Base-by-base conservation (phyloP, 179 eudicot genomes). In the Silene vulgaris region DNA sequence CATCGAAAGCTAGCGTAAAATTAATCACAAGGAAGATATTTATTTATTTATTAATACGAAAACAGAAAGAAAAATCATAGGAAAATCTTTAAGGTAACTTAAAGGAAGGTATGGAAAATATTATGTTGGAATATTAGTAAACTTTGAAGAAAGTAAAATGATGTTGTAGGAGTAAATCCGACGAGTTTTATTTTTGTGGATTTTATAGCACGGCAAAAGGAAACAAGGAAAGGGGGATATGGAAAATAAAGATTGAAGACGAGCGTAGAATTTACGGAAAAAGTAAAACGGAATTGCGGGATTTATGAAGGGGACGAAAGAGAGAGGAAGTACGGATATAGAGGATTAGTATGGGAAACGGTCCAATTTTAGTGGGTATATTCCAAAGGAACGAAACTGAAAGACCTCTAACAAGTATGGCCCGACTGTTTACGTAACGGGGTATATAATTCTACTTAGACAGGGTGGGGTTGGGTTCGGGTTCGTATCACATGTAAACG, bases 31-130 rank as follows among this genome's bases (percentile, higher is more conserved):
- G 14, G 57, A 57, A 65, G 29, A 50, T 30, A 63, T 50, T 50
- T 1, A 13, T 14, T n/a, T 30, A 63, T 50, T 50, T 1, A 13
- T 14, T n/a, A 65, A 5, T 5, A 4, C 2, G 8, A 26, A 64
- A 0, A 20, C 0, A 8, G n/a, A 11, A 61, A 61, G 5, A 61
- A 19, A 19, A 6, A 7, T 7, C 1, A 61, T 19, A 7, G 21
- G 54, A 72, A 61, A 61, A 71, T 12, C 75, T 64, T 78, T 52
- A 72, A 78, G 80, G 30, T 52, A 73, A 72, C 80, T 78, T 71
- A 72, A 78, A 77, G 80, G 43, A 26, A 50, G 9, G 23, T 5
- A 13, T 8, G 0, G 0, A 37, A 7, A 37, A 0, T n/a, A 29
- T 0, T 5, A 19, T 5, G 14, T 17, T 1, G 3, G 1, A 8